Evolutionary conservation across 2,329 filamentous ascomycete species (phyloP), one percentile per base, ranked within the genome.

Genomic region (Aureobasidium sp.): DNA sequence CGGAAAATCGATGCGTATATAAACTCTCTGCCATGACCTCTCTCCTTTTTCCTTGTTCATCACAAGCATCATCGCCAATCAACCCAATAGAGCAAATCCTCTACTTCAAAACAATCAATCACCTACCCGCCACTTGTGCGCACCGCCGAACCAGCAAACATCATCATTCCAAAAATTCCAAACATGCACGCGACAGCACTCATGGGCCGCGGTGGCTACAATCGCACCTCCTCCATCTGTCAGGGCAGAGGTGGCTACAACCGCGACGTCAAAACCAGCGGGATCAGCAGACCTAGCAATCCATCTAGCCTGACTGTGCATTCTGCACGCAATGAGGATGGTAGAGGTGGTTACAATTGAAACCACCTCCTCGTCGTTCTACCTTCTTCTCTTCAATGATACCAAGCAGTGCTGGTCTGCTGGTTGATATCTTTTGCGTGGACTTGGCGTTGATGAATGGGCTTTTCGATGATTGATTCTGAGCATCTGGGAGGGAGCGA

Each of bases 161-260:
- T 41, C 55, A 34, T 44, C 48, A 48, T 41, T 55, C 55, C 58
- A 57, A 48, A 52, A 22, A 32, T 14, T 17, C 16, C 21, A 27
- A 45, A 8, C 27, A 53, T 53, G 49, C n/a, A 42, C 22, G n/a
- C 22, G 5, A 38, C 35, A 44, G 55, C 42, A 44, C 56, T 45
- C 59, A 69, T 66, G 66, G 67, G 65, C 58, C 69, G 69, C 49
- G 69, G 68, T 58, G 70, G 70, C 47, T 74, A 73, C 67, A 73
- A 73, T 67, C 70, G 63, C 61, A 59, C 60, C 30, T 37, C 22
- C 10, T 5, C 24, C 44, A 47, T 37, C 39, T 3, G 34, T 39
- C 54, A 53, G 21, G 58, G 55, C 27, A 55, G 59, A 19, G 58
- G 57, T 25, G 58, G 58, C 5, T 60, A 60, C 58, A 60, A 58